Evolutionary conservation across 2,329 filamentous ascomycete species (phyloP).

Genomic region (Volutella citrinella): DNA sequence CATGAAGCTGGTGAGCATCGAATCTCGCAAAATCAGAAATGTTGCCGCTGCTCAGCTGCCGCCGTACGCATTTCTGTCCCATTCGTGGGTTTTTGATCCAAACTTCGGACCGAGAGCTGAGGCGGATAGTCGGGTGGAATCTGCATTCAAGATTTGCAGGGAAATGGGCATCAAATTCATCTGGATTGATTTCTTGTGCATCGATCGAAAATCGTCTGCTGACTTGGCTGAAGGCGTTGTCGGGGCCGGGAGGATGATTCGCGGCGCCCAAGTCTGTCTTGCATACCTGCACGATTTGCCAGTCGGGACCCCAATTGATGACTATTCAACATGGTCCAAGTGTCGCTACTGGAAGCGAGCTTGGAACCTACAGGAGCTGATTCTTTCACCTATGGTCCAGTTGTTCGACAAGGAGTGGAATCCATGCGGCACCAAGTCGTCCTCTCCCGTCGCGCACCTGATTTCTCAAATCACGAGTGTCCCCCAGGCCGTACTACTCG

Average conservation of each 20-base stretch:
- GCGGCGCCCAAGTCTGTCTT: not conserved
- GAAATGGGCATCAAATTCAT: constrained; percentile 1
- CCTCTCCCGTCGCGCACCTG: constrained; percentile 8
- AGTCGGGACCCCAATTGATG: not conserved
- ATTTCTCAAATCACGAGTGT: not conserved
- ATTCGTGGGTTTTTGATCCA: too few relatives aligned
- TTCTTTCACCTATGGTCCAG: not conserved
- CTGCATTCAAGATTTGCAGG: too few relatives aligned
- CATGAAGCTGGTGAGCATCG: too few relatives aligned
- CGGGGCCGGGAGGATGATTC: not conserved
- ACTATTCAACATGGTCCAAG: not conserved
- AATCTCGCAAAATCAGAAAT: too few relatives aligned
- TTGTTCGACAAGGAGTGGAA: constrained; percentile 1
- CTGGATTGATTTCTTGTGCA: not conserved
- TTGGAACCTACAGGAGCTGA: not conserved
- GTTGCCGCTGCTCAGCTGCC: too few relatives aligned
- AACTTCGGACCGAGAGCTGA: too few relatives aligned
- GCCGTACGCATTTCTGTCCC: too few relatives aligned
- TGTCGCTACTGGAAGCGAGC: not conserved
- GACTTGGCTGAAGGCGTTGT: not conserved
- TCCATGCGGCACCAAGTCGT: constrained; percentile 5
- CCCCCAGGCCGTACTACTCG: not conserved
- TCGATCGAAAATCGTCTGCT: not conserved
- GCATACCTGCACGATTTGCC: constrained; percentile 1
- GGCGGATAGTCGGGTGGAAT: too few relatives aligned